Percentiles rank a stretch among this genome's conserved stretches.
phyloP scores from a whole-genome alignment of 176 grass and related monocot species.

The barley (Hordeum vulgare) region DNA sequence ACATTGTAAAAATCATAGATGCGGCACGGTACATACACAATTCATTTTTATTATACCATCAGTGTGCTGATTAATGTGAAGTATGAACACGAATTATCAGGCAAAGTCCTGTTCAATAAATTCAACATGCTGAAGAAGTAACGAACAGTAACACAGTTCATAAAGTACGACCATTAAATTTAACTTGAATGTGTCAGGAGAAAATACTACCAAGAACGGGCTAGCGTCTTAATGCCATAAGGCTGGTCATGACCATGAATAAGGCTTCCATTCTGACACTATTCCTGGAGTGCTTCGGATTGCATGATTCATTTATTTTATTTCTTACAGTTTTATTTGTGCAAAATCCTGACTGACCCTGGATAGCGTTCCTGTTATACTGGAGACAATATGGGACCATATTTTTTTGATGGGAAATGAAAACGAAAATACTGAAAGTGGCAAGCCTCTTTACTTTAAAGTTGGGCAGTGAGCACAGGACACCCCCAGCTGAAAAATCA shows the following conservation, averaged over 20 bases:
- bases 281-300: not conserved
- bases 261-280: not conserved
- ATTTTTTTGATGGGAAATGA: not conserved
- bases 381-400: not conserved
- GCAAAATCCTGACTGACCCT: not conserved
- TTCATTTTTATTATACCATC: too few species aligned
- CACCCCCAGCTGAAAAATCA: not conserved
- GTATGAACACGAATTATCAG: not conserved
- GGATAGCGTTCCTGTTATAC: not conserved
- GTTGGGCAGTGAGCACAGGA: not conserved
- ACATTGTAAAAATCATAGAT: too few species aligned
- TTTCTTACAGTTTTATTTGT: not conserved
- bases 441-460: not conserved
- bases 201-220: not conserved
- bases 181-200: not conserved
- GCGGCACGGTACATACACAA: too few species aligned
- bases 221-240: not conserved
- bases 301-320: not conserved
- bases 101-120: not conserved
- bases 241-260: not conserved
- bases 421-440: not conserved
- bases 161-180: not conserved
- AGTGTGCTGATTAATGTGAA: not conserved
- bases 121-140: not conserved
- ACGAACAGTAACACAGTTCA: not conserved